Conservation (phyloP, 1,284 basidiomycete genomes). For the Neonothopanus nambi region DNA sequence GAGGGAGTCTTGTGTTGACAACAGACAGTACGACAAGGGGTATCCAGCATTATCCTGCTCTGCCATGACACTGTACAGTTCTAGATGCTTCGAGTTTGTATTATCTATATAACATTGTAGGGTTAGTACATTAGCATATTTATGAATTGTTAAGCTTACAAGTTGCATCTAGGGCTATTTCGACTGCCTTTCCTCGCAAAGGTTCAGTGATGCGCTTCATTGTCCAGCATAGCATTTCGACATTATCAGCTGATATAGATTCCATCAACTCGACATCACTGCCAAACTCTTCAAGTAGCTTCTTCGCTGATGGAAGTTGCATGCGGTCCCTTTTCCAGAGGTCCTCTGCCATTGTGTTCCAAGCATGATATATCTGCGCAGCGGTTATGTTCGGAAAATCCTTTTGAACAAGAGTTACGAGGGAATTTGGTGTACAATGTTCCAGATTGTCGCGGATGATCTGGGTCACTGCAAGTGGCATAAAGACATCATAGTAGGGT, state of each 20-base stretch:
- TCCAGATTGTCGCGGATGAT: slow-evolving; percentile 6
- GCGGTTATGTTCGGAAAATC: slow-evolving; percentile 1
- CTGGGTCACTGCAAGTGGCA: neutral
- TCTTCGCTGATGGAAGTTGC: slow-evolving; percentile 28
- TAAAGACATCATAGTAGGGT: slow-evolving; percentile 7
- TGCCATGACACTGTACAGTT: slow-evolving; percentile 31
- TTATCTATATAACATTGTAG: slow-evolving; percentile 27
- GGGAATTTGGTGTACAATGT: neutral
- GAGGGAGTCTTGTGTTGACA: slow-evolving; percentile 28
- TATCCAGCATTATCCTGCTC: slow-evolving; percentile 32
- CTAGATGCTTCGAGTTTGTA: slow-evolving; percentile 31
- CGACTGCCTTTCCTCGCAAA: slow-evolving; percentile 23
- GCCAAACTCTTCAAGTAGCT: slow-evolving; percentile 25
- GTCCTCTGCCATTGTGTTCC: slow-evolving; percentile 27
- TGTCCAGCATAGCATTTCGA: slow-evolving; percentile 26
- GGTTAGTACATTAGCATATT: neutral
- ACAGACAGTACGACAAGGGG: slow-evolving; percentile 30
- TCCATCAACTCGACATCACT: slow-evolving; percentile 26
- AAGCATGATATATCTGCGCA: slow-evolving; percentile 19
- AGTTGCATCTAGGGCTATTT: slow-evolving; percentile 32
- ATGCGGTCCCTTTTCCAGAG: slow-evolving; percentile 27
- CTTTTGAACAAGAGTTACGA: neutral
- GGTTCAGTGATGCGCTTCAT: slow-evolving; percentile 23
- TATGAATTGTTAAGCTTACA: slow-evolving; percentile 24
- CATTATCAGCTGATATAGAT: slow-evolving; percentile 19